A percentile compares a stretch with the other conserved stretches of the same genome.
These are phyloP conservation scores for Centrapalus pauciflorus DNA, from an alignment of 129 eudicot species.

Conservation along the genomic window DNA sequence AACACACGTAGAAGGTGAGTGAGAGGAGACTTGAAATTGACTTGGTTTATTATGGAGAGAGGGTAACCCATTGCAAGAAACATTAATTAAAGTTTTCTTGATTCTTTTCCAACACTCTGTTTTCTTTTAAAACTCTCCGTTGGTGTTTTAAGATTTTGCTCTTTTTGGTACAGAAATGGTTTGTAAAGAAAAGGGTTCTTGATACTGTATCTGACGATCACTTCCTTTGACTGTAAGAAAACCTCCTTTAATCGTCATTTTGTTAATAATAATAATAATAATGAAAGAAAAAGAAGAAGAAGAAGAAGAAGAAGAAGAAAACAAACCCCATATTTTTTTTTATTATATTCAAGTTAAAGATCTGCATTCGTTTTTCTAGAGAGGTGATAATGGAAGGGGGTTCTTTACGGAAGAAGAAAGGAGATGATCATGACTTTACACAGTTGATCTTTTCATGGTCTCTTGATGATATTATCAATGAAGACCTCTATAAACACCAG, in stretches of 20 bases:
- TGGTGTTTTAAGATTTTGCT: no score
- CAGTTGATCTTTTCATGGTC: slow-evolving; percentile 35
- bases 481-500: slow-evolving; percentile 24
- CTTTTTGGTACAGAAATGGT: slow-evolving; percentile 10
- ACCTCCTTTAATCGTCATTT: slow-evolving; percentile 7
- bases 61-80: no score
- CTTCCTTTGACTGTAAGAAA: slow-evolving; percentile 18
- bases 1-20: no score
- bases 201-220: slow-evolving; percentile 7
- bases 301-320: neutral
- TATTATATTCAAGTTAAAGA: neutral
- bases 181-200: neutral
- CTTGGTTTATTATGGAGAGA: neutral
- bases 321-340: no score
- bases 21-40: slow-evolving; percentile 21
- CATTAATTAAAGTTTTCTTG: neutral
- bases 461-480: slow-evolving; percentile 25
- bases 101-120: slow-evolving; percentile 4
- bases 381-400: slow-evolving; percentile 10
- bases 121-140: neutral
- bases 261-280: no score
- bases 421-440: neutral
- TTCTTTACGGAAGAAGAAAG: neutral
- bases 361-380: neutral
- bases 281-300: neutral